Evolutionary conservation across 73 alveolate genomes (phyloP).

Genomic region (Tetrahymena thermophila): DNA sequence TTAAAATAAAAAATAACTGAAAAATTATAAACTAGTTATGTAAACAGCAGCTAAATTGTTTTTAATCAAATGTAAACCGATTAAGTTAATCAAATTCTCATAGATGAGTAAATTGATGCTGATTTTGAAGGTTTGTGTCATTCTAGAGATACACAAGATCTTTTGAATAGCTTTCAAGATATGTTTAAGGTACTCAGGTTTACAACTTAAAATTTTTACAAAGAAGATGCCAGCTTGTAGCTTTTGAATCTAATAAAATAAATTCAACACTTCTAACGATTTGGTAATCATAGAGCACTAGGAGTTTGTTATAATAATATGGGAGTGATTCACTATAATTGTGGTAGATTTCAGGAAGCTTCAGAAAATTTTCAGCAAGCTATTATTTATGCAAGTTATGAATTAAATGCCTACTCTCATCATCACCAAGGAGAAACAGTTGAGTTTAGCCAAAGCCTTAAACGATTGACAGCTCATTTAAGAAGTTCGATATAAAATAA

Average conservation of each 20-base stretch:
- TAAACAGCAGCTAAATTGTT: background rate
- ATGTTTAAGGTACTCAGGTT: too few relatives aligned
- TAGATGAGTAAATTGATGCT: background rate
- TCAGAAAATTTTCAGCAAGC: background rate
- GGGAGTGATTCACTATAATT: background rate
- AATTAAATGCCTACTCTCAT: background rate
- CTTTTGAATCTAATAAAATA: background rate
- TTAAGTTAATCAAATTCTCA: background rate
- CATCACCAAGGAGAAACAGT: background rate
- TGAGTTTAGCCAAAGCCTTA: background rate
- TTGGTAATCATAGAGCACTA: background rate
- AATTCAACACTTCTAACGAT: background rate
- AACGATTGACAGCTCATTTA: background rate
- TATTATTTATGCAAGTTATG: background rate
- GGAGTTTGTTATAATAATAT: background rate
- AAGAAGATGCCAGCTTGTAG: background rate
- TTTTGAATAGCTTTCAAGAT: background rate
- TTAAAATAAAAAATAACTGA: background rate
- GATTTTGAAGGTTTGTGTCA: background rate
- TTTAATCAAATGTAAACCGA: background rate
- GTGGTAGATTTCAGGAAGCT: background rate
- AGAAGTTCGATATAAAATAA: background rate
- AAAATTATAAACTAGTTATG: background rate
- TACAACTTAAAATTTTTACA: background rate
- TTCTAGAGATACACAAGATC: background rate